Evolutionary conservation across 2,329 filamentous ascomycete genomes (phyloP), one percentile per base, ranked within the genome.

Genomic region (Ophiostoma angusticollis): DNA sequence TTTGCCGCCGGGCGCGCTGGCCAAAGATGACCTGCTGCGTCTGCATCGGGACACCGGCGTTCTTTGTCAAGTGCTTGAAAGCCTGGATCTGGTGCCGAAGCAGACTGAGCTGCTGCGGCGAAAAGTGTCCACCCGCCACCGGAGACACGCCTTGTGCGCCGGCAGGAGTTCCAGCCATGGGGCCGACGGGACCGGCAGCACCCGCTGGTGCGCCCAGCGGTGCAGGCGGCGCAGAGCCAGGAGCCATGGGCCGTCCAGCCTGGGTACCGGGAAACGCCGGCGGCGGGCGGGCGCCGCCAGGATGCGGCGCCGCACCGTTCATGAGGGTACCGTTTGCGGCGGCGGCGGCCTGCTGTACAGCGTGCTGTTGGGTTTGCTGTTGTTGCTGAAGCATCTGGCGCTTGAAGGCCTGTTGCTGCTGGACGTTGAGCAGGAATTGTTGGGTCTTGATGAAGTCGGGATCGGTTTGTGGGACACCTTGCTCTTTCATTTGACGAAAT

Each of bases 41-140:
- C 45, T 75, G 71, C 22, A 73, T 60, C 1, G 89, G 85, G 4
- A 96, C 75, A 1, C 86, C 80, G 12, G 81, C 69, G 49, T 94
- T 94, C 59, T 91, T 93, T 5, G 84, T 80, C 4, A 98, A 68
- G 48, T 86, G 71, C 60, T 93, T 93, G 62, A 95, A 96, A 0
- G 89, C 87, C 50, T 80, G 71, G 36, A 96, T 94, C 57, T 98
- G 91, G 48, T 83, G 79, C 44, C 84, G 72, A 9, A 98, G 64
- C 31, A 84, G 74, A 18, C 72, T 68, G 32, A 94, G 64, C 56
- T 98, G 91, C 41, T 91, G 82, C 18, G 73, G 71, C 11, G 78
- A 79, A 55, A 94, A 87, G 45, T 77, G 77, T 36, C 70, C 69
- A 17, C 58, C 60, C n/a, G 60, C 50, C 49, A 35, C 50, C 45